A percentile compares a stretch with the other conserved stretches of the same genome.
Evolutionary conservation across 371 early-diverging fungal genomes (phyloP).

Genomic region (Mucor circinelloides): DNA sequence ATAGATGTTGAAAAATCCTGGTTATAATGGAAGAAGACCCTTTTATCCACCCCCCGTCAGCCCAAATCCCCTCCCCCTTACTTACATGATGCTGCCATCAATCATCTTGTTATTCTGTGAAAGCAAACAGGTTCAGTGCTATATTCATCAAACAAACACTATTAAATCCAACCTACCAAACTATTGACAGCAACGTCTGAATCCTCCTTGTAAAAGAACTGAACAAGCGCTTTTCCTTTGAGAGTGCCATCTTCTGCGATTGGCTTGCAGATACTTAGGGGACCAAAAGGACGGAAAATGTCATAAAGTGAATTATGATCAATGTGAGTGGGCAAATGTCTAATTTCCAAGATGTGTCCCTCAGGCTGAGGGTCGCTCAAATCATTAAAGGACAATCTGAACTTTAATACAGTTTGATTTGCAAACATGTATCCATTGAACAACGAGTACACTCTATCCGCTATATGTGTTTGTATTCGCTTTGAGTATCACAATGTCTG

Average conservation of each 20-base stretch:
- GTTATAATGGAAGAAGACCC: not conserved
- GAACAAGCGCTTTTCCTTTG: constrained; percentile 33
- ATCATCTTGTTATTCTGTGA: constrained; percentile 20
- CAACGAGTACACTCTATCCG: constrained; percentile 43
- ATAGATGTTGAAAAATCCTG: not conserved
- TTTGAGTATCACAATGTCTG: not conserved
- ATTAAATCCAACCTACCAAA: constrained; percentile 27
- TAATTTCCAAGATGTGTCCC: constrained; percentile 33
- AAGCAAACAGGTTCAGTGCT: not conserved
- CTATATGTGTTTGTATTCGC: constrained; percentile 13
- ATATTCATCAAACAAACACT: not conserved
- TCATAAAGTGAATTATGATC: constrained; percentile 35
- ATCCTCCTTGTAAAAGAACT: constrained; percentile 37
- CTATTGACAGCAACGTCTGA: constrained; percentile 27
- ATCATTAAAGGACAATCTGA: constrained; percentile 26
- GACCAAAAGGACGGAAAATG: constrained; percentile 45
- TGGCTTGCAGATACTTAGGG: constrained; percentile 35
- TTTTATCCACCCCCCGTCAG: constrained; percentile 1
- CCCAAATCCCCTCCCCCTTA: not conserved
- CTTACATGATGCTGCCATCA: constrained; percentile 26
- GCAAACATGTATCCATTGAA: constrained; percentile 36
- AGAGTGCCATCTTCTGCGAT: constrained; percentile 24
- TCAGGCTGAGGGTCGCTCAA: constrained; percentile 26
- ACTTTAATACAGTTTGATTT: constrained; percentile 25
- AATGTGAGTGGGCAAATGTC: constrained; percentile 25